Percentiles rank a stretch among this genome's conserved stretches.
Evolutionary conservation across 1,284 basidiomycete species (phyloP).

Genomic region (Clitocybe nebularis): DNA sequence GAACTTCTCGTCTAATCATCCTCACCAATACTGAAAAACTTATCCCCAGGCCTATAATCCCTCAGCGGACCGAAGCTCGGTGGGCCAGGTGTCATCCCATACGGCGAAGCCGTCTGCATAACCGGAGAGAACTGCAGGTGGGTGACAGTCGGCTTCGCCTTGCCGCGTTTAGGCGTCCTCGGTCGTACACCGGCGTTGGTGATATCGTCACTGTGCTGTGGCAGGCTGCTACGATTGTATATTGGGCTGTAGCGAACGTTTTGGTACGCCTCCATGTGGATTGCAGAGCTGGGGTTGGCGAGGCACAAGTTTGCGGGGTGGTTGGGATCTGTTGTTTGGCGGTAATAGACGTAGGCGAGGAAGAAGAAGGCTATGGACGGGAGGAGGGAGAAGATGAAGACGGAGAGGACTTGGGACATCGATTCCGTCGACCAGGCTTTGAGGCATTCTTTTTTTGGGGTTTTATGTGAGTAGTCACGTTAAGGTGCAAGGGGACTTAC

Average conservation of each 20-base stretch:
- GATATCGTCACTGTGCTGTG: constrained; percentile 6
- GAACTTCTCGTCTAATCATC: neutral
- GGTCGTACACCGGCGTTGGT: constrained; percentile 2
- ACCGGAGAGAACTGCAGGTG: neutral
- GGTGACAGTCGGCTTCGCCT: neutral
- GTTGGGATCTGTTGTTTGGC: constrained; percentile 64
- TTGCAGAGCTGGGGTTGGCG: constrained; percentile 11
- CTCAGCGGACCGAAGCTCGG: constrained; percentile 7
- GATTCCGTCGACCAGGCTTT: constrained; percentile 54
- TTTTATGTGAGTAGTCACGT: neutral
- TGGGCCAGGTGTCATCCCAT: constrained; percentile 10
- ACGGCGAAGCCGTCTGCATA: constrained; percentile 7
- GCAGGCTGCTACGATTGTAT: constrained; percentile 23
- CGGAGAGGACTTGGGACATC: constrained; percentile 54
- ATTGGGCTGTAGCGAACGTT: constrained; percentile 31
- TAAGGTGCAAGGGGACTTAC: constrained; percentile 32
- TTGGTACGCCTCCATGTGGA: constrained; percentile 25
- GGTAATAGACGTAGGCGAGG: constrained; percentile 64
- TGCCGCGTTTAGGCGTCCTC: constrained; percentile 1
- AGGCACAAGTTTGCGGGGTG: constrained; percentile 30
- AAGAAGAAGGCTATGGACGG: constrained; percentile 55
- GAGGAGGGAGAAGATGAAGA: constrained; percentile 47
- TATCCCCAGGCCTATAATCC: constrained; percentile 2
- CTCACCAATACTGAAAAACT: constrained; percentile 1
- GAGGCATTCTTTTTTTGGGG: constrained; percentile 44